Conservation (phyloP, 1,284 basidiomycete species). For the Trichosporon inkin region DNA sequence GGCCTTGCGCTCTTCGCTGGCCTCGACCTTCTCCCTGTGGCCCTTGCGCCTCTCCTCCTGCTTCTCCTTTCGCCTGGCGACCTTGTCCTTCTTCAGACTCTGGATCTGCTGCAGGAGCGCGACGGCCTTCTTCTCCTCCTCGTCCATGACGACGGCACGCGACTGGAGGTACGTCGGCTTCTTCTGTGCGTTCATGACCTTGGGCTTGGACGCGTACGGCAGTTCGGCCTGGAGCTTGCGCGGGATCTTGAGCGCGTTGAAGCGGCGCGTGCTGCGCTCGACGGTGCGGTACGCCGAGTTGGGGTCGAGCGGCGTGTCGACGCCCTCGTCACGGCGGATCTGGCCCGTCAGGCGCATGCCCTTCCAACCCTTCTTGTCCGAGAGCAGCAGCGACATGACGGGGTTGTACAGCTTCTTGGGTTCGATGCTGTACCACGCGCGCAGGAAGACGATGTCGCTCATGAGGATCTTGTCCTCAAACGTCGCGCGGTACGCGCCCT, state of each 20-base stretch:
- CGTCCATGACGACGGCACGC: constrained; percentile 89
- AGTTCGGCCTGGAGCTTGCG: constrained; percentile 82
- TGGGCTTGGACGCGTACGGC: constrained; percentile 90
- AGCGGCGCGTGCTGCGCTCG: constrained; percentile 73
- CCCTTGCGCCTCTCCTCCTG: constrained; percentile 57
- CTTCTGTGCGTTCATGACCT: constrained; percentile 68
- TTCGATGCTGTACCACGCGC: constrained; percentile 94
- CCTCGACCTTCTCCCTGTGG: constrained; percentile 56
- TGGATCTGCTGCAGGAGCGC: constrained; percentile 93
- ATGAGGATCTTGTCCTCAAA: constrained; percentile 98
- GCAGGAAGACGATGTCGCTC: constrained; percentile 92
- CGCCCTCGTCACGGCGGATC: constrained; percentile 73
- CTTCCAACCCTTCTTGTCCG: constrained; percentile 71
- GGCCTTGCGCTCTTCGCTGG: constrained; percentile 72
- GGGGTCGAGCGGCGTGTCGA: constrained; percentile 75
- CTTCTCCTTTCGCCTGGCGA: constrained; percentile 71
- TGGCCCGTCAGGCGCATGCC: constrained; percentile 97
- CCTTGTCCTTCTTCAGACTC: constrained; percentile 84
- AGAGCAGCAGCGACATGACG: constrained; percentile 81
- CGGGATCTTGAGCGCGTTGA: constrained; percentile 86
- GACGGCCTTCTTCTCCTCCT: constrained; percentile 88
- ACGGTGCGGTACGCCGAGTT: constrained; percentile 84
- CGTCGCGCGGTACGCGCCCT: constrained; percentile 90
- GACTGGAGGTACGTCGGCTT: constrained; percentile 81
- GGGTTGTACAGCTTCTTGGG: constrained; percentile 96